Evolutionary conservation across 176 grass and related monocot species (phyloP).

Genomic region (Musa beccarii): DNA sequence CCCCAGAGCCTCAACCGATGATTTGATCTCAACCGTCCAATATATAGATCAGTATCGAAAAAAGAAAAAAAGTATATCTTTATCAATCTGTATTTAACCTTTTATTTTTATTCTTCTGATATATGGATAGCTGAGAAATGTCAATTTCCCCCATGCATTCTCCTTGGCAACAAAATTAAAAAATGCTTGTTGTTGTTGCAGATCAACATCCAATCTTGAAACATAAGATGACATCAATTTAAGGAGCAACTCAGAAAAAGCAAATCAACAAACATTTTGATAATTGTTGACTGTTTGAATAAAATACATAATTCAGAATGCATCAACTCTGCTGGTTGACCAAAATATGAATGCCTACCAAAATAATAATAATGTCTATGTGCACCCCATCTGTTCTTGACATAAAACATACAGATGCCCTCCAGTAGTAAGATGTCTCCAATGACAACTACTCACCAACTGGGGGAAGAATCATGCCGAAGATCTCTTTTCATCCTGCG

Average conservation of each 20-base stretch:
- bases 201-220: background rate
- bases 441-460: background rate
- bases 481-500: background rate
- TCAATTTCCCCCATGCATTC: too few species aligned
- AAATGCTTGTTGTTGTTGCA: too few species aligned
- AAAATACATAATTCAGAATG: background rate
- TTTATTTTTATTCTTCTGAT: too few species aligned
- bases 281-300: background rate
- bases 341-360: background rate
- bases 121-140: too few species aligned
- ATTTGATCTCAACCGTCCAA: too few species aligned
- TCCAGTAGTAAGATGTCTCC: background rate
- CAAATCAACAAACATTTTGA: background rate
- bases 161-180: too few species aligned
- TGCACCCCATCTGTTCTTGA: background rate
- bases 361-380: background rate
- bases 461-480: background rate
- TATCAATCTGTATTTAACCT: too few species aligned
- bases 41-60: too few species aligned
- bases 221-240: background rate
- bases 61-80: too few species aligned
- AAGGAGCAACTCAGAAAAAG: background rate
- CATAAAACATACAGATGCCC: background rate
- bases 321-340: background rate
- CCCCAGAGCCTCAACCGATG: too few species aligned